Base-by-base conservation (phyloP, 2,329 filamentous ascomycete genomes). In the Ceratocystis variospora region DNA sequence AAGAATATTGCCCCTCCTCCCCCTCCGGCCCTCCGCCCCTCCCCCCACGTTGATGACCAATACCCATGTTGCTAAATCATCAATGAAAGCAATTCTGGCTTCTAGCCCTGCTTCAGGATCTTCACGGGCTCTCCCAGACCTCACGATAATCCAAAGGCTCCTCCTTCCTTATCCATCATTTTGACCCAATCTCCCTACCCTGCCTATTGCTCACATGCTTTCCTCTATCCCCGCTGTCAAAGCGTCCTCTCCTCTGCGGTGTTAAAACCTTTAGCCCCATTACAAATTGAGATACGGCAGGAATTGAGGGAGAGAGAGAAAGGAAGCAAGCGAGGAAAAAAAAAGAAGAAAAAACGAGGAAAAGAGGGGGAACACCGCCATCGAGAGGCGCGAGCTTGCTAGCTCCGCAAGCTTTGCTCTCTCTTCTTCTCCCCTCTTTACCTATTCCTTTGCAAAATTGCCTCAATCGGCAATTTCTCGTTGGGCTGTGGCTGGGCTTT, bases 391-490 rank as follows among this genome's bases (percentile, higher is more conserved):
- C n/a, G n/a, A 50, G 48, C 22, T 22, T 50, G 37, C 48, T 22
- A 22, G 48, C 48, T 50, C 17, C 22, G 48, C n/a, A 5, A 25
- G 17, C 19, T n/a, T n/a, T 22, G 22, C n/a, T 17, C 17, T 17
- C 53, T 28, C 10, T 57, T 57, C 33, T 57, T 17, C 31, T 17
- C 7, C 12, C 7, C n/a, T 25, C 53, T 33, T n/a, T 57, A 5
- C n/a, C 31, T 57, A 3, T 28, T 31, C 22, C 10, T 28, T 57
- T 57, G 22, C 15, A 31, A 33, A 57, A 57, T 57, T 57, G 53
- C 53, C 53, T 57, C 53, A 57, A 57, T 57, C n/a, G 53, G 53
- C 25, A 57, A 57, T 57, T 57, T 28, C 17, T 28, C 6, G 53
- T 33, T 57, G 25, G 22, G 53, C 25, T 17, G 28, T 28, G 22